Percentiles rank a stretch among this genome's conserved stretches.
Conservation (phyloP, 306 rosid species). For the Mucuna pruriens region DNA sequence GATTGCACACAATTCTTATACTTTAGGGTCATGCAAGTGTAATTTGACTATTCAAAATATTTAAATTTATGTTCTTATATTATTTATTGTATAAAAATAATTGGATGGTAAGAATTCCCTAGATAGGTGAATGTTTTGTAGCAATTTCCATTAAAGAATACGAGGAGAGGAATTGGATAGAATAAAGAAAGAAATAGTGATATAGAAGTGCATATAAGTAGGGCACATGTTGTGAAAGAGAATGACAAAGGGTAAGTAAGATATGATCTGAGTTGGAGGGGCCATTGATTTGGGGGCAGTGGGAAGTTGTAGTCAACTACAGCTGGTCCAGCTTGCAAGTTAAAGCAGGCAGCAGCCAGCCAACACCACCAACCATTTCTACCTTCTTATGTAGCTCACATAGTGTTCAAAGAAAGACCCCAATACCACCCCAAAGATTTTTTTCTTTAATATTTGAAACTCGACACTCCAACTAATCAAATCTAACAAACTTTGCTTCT, state of each 20-base stretch:
- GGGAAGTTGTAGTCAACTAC: constrained; percentile 39
- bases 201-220: background rate
- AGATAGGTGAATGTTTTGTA: background rate
- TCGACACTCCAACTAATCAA: constrained; percentile 32
- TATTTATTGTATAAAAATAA: background rate
- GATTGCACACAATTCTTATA: too few relatives aligned
- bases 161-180: too few relatives aligned
- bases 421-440: background rate
- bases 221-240: constrained; percentile 18
- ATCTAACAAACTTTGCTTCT: constrained; percentile 36
- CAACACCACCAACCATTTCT: constrained; percentile 27
- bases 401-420: background rate
- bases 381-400: background rate
- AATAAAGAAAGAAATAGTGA: too few relatives aligned
- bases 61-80: background rate
- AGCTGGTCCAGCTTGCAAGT: constrained; percentile 18
- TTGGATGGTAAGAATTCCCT: background rate
- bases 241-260: constrained; percentile 15
- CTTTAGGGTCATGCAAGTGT: background rate
- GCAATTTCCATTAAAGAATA: background rate
- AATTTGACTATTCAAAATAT: background rate
- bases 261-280: constrained; percentile 13
- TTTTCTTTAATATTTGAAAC: constrained; percentile 2
- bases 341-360: constrained; percentile 10
- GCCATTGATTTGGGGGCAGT: constrained; percentile 15